Base-by-base conservation (phyloP, 345 rosid genomes). In the Hypericum perforatum region DNA sequence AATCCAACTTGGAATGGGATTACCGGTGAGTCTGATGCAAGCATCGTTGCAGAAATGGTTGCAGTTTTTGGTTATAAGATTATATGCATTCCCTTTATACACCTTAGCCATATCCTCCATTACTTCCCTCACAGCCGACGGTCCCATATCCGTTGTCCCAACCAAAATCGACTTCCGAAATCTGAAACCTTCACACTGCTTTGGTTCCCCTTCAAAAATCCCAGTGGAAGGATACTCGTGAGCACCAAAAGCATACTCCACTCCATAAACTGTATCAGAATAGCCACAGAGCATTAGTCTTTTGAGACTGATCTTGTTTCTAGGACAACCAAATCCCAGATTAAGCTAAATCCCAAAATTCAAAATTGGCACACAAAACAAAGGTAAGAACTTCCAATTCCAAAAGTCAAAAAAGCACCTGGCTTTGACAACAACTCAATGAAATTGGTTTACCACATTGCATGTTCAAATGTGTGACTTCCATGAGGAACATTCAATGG, bases 231-330 rank as follows among this genome's bases (percentile, higher is more conserved):
- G 81, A 66, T 76, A 82, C 60, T 94, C 97, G 46, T 94, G 99
- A 56, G 99, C 97, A 57, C 98, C 98, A 57, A 73, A 92, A 5
- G 98, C 97, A 70, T 89, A 89, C 75, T 92, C 98, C 45, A 85
- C 65, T 7, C 87, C 97, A 65, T 94, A 86, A 75, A 89, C 99
- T 94, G 74, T 68, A 78, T 0, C 6, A n/a, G 40, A 46, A 7
- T 13, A 37, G 16, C 36, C 11, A 14, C 39, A 52, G n/a, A 52
- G 37, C 4, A 12, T 10, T 39, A 5, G 5, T 16, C 0, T 8
- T 10, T 13, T 12, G 6, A 39, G 29, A n/a, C 2, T 9, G 39
- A 29, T 16, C 12, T n/a, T 43, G 10, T 14, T 13, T 37, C 2
- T 11, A 12, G 29, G 39, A 22, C 14, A 49, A 36, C 9, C 2